phyloP scores from a whole-genome alignment of 306 rosid genomes.

The Sesbania bispinosa region DNA sequence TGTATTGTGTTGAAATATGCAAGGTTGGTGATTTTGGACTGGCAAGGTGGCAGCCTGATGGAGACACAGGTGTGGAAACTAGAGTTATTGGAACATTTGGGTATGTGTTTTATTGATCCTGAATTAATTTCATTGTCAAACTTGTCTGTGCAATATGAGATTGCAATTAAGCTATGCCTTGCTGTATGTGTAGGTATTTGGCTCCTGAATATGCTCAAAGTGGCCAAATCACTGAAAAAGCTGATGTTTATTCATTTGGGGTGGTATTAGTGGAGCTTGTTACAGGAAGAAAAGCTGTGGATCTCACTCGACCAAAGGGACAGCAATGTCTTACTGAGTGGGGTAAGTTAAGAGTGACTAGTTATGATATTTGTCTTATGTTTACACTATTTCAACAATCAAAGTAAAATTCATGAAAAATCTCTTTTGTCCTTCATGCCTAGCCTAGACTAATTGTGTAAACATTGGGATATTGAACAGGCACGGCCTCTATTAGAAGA shows the following conservation, averaged over 20 bases:
- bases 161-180: slow-evolving; percentile 17
- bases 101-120: slow-evolving; percentile 35
- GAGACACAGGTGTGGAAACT: slow-evolving; percentile 92
- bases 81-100: slow-evolving; percentile 99
- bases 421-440: background rate
- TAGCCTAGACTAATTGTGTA: background rate
- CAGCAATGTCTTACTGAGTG: slow-evolving; percentile 98
- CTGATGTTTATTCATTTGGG: slow-evolving; percentile 97
- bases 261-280: slow-evolving; percentile 95
- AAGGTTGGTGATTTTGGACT: slow-evolving; percentile 99
- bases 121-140: background rate
- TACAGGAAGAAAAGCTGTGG: slow-evolving; percentile 95
- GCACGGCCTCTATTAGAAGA: slow-evolving; percentile 89
- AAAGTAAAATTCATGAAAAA: slow-evolving; percentile 8
- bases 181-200: slow-evolving; percentile 66
- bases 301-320: slow-evolving; percentile 87
- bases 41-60: slow-evolving; percentile 99
- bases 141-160: background rate
- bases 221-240: slow-evolving; percentile 97
- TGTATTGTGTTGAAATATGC: slow-evolving; percentile 26
- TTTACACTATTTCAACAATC: slow-evolving; percentile 12
- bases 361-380: background rate
- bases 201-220: slow-evolving; percentile 99
- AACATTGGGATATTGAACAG: slow-evolving; percentile 42
- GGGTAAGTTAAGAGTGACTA: slow-evolving; percentile 55